These are phyloP conservation scores for Haematococcus lacustris DNA, from an alignment of 139 green algal genomes.

Conservation along the genomic window DNA sequence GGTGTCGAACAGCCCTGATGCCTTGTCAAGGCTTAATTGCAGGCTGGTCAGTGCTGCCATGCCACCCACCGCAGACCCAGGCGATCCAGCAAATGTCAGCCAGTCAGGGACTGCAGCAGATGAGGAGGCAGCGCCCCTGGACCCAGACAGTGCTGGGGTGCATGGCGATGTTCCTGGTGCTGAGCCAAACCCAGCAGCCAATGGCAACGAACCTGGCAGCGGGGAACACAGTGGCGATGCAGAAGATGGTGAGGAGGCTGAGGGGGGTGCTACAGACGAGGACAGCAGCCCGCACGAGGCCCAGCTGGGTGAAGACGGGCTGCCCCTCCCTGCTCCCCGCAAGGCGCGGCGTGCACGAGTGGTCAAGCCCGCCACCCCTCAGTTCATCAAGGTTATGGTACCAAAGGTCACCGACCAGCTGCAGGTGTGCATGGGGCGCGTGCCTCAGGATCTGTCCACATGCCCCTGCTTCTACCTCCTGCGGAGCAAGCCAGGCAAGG, in stretches of 20 bases:
- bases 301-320: conserved; percentile 1
- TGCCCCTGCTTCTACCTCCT: conserved; percentile 36
- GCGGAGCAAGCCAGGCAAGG: conserved; percentile 10
- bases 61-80: conserved; percentile 1
- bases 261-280: background rate
- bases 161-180: background rate
- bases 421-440: conserved; percentile 12
- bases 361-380: conserved; percentile 6
- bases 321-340: background rate
- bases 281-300: background rate
- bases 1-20: background rate
- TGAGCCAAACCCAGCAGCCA: background rate
- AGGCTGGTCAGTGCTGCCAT: background rate
- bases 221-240: background rate
- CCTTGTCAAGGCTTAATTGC: background rate
- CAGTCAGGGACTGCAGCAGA: background rate
- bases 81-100: background rate
- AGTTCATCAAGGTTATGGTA: conserved; percentile 21
- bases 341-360: background rate
- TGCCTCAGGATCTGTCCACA: conserved; percentile 20
- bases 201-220: background rate
- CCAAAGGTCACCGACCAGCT: conserved; percentile 25
- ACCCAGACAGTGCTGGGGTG: background rate
- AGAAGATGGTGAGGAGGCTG: background rate
- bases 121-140: background rate